Base-by-base conservation (phyloP, 495 filamentous ascomycete genomes). In the Lophiotrema nucula region DNA sequence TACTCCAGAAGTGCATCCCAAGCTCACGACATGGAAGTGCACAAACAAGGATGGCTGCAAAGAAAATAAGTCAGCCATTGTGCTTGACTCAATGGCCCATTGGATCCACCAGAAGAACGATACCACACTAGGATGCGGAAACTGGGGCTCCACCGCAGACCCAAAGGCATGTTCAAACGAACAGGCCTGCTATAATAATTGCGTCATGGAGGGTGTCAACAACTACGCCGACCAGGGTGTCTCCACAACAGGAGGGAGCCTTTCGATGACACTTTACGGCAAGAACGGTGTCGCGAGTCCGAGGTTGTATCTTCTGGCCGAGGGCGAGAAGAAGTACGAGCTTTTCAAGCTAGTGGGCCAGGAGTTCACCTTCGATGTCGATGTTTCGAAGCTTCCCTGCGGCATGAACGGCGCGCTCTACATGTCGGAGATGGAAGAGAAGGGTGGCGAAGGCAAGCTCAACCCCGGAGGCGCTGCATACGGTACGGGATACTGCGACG, bases 331-430 rank as follows among this genome's bases (percentile, higher is more conserved):
- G 48, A 66, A 76, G 54, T 88, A 88, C 71, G 76, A 83, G 53
- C 73, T 81, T 72, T 59, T 87, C 49, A 72, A 80, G 57, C 72
- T 87, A 13, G 74, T 79, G 16, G 79, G 79, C 54, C 67, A 78
- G 49, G 85, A 88, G 56, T 67, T 88, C 49, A 72, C 74, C 28
- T 86, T 87, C 66, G 83, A 86, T 55, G 79, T 88, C 13, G 83
- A 88, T 65, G 74, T 79, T 1, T 83, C 80, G 23, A 74, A 76
- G n/a, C 74, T 87, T 0, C 77, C 76, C 2, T 88, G 85, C 64
- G 85, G 85, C 3, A 79, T 85, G 77, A 88, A 88, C 70, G 84
- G 82, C 44, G 84, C 85, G 4, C 72, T 88, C 15, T 88, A 87
- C 69, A 73, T 88, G 35, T 79, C 78, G 18, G 81, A 86, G 69